Evolutionary conservation across 2,329 filamentous ascomycete species (phyloP), one percentile per base, ranked within the genome.

Genomic region (Phaeophleospora eucalypticola): DNA sequence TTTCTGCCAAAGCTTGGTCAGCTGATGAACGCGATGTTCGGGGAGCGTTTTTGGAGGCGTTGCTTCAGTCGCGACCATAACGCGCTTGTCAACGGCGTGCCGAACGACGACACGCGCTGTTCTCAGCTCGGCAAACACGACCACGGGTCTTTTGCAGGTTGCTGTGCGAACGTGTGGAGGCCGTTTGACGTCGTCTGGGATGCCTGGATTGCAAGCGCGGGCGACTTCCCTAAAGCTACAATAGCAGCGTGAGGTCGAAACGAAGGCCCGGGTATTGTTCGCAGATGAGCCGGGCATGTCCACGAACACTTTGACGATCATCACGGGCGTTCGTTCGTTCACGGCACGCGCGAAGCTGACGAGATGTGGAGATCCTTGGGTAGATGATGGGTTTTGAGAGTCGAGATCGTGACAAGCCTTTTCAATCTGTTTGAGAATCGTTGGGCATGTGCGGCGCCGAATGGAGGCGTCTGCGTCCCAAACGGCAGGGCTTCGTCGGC

Each of bases 1-100:
- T n/a, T n/a, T n/a, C n/a, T n/a, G n/a, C 24, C 24, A 12, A 29
- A 29, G 6, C 7, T 29, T 29, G 24, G 24, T 7, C 6, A 29
- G 24, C 24, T 29, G n/a, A n/a, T 12, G 24, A 12, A 29, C 7
- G 24, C 24, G 24, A 29, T 7, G 24, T 6, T 12, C 24, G 24
- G 24, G 24, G 24, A 29, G 24, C 24, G 24, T 29, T 29, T 6
- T 6, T 29, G 36, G 27, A 43, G n/a, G n/a, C 45, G 45, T 37
- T 43, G 39, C n/a, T 35, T 19, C 40, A 19, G 32, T 32, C 44
- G 38, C 43, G 43, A 45, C 43, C 36, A 39, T 42, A 8, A 20
- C 44, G 33, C 38, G 44, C 44, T 37, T 29, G 41, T 14, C 3
- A 15, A 37, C 12, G 6, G 15, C 19, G 6, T 18, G 33, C 4